phyloP scores from a whole-genome alignment of 306 rosid species.

The Purshia tridentata region DNA sequence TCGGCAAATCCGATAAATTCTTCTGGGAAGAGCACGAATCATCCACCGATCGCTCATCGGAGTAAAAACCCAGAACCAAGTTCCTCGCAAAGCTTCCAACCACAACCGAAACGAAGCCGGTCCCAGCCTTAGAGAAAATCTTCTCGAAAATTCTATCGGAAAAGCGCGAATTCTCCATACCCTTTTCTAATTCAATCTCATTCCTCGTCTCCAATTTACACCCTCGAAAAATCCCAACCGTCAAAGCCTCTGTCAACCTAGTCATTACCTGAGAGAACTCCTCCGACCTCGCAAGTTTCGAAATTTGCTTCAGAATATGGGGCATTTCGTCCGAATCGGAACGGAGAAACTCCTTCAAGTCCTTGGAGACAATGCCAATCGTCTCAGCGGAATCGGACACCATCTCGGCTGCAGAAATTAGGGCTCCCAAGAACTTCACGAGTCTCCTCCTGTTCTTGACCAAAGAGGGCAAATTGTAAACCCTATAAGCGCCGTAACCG shows the following conservation, averaged over 20 bases:
- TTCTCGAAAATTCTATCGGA: conserved; percentile 50
- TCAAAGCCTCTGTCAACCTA: conserved; percentile 54
- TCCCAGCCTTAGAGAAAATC: conserved; percentile 69
- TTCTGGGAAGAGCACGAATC: conserved; percentile 17
- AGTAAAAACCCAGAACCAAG: conserved; percentile 61
- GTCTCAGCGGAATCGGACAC: conserved; percentile 67
- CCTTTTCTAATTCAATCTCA: conserved; percentile 18
- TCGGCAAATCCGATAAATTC: conserved; percentile 37
- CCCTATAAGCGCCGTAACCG: conserved; percentile 65
- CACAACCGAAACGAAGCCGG: conserved; percentile 77
- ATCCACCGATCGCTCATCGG: conserved; percentile 24
- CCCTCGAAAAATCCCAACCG: conserved; percentile 60
- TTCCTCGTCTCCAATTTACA: conserved; percentile 28
- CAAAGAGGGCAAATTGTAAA: conserved; percentile 60
- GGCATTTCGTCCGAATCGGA: conserved; percentile 86
- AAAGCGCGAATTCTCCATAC: conserved; percentile 28
- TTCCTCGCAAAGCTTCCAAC: conserved; percentile 96
- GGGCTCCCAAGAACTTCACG: conserved; percentile 52
- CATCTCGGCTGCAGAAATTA: conserved; percentile 57
- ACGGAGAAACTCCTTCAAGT: conserved; percentile 55
- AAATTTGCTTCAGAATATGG: conserved; percentile 67
- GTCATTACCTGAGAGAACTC: conserved; percentile 52
- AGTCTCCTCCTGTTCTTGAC: conserved; percentile 47
- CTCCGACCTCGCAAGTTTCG: conserved; percentile 61
- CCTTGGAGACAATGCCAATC: conserved; percentile 52